These are phyloP conservation scores for Penstemon davidsonii DNA, from an alignment of 257 asterid species.

Conservation along the genomic window DNA sequence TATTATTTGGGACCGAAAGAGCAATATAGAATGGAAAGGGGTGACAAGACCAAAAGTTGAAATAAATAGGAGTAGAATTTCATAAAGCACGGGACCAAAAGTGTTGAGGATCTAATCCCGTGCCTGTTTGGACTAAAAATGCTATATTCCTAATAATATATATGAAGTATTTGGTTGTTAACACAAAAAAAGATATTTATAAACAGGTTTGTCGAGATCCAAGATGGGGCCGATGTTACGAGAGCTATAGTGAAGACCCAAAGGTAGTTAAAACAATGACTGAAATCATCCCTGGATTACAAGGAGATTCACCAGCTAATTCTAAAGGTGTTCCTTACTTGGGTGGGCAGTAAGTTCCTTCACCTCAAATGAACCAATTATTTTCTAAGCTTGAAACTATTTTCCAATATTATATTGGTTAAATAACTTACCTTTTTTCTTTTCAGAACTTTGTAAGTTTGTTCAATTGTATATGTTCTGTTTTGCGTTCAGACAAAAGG, in stretches of 20 bases:
- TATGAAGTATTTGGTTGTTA: background rate
- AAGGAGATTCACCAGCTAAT: conserved; percentile 58
- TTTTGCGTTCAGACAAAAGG: conserved; percentile 30
- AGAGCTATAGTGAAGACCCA: conserved; percentile 77
- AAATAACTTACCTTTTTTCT: background rate
- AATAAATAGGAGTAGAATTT: too few relatives aligned
- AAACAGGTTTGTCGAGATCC: conserved; percentile 81
- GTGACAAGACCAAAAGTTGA: too few relatives aligned
- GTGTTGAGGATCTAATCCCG: too few relatives aligned
- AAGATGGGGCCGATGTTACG: conserved; percentile 87
- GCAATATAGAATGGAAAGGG: too few relatives aligned
- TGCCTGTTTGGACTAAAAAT: background rate
- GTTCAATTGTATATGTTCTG: background rate
- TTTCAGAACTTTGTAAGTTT: background rate
- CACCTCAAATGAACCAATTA: background rate
- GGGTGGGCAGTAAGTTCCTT: conserved; percentile 58
- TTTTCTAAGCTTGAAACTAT: background rate
- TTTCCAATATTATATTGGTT: background rate
- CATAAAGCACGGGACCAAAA: too few relatives aligned
- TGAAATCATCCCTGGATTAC: conserved; percentile 70
- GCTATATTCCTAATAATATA: background rate
- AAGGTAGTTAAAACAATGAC: conserved; percentile 64
- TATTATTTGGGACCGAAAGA: too few relatives aligned
- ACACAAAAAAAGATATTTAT: background rate
- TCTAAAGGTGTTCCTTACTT: conserved; percentile 63